phyloP scores from a whole-genome alignment of 1,284 basidiomycete species.

The Cystobasidiaceae sp. region DNA sequence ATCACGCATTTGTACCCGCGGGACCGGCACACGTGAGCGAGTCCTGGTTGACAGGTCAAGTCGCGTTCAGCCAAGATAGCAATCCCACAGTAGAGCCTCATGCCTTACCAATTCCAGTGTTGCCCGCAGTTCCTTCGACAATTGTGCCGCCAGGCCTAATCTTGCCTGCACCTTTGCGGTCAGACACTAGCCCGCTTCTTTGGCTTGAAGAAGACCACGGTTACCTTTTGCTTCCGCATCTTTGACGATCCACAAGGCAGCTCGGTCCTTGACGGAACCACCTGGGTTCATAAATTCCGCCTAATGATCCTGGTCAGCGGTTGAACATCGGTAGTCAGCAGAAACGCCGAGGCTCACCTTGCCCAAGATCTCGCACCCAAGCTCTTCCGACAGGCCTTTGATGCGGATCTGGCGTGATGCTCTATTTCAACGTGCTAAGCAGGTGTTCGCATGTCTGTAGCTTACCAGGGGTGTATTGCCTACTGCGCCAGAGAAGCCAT shows the following conservation, averaged over 20 bases:
- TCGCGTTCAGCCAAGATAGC: no score
- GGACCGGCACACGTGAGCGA: conserved; percentile 67
- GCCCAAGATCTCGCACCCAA: conserved; percentile 72
- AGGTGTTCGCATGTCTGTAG: conserved; percentile 8
- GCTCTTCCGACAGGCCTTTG: conserved; percentile 56
- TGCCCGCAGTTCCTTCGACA: conserved; percentile 96
- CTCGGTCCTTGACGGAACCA: conserved; percentile 97
- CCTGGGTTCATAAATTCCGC: conserved; percentile 98
- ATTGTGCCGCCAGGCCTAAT: conserved; percentile 88
- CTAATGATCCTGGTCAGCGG: conserved; percentile 47
- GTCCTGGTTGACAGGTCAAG: conserved; percentile 29
- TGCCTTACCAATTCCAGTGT: conserved; percentile 76
- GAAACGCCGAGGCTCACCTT: conserved; percentile 12
- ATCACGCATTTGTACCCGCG: conserved; percentile 96
- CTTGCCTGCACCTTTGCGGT: conserved; percentile 50
- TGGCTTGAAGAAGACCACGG: not conserved
- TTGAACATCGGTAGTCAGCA: not conserved
- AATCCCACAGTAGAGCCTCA: not conserved
- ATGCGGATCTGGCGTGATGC: conserved; percentile 63
- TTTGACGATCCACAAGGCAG: conserved; percentile 80
- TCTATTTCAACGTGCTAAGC: no score
- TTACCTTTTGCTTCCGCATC: conserved; percentile 79
- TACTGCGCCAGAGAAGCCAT: conserved; percentile 81
- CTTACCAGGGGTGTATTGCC: conserved; percentile 90
- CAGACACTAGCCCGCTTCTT: not conserved